phyloP scores from a whole-genome alignment of 129 eudicot genomes.

The Escallonia herrerae region DNA sequence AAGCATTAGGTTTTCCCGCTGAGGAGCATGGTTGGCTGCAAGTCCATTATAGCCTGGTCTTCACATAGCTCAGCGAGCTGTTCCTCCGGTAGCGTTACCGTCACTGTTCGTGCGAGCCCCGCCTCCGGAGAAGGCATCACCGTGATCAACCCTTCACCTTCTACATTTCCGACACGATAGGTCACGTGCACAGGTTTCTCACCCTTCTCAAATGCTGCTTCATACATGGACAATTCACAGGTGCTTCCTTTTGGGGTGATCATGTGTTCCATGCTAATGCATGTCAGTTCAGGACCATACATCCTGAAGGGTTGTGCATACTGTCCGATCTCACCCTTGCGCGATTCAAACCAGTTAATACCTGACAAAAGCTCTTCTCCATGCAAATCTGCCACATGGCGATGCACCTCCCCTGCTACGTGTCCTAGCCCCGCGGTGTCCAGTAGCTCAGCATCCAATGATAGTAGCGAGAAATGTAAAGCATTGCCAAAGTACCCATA shows the following conservation, averaged over 20 bases:
- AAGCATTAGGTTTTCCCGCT: slow-evolving; percentile 34
- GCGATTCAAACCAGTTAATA: slow-evolving; percentile 31
- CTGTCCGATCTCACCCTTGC: slow-evolving; percentile 17
- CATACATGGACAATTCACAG: slow-evolving; percentile 28
- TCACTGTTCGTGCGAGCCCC: slow-evolving; percentile 41
- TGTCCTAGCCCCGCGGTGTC: slow-evolving; percentile 15
- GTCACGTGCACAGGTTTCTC: slow-evolving; percentile 59
- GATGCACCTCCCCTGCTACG: slow-evolving; percentile 25
- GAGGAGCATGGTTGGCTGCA: slow-evolving; percentile 40
- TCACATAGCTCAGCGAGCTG: slow-evolving; percentile 30
- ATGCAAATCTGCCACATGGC: slow-evolving; percentile 23
- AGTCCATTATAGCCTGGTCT: slow-evolving; percentile 36
- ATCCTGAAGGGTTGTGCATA: slow-evolving; percentile 25
- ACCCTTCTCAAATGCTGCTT: slow-evolving; percentile 36
- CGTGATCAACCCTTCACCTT: slow-evolving; percentile 51
- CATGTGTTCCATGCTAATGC: slow-evolving; percentile 40
- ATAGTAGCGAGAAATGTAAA: slow-evolving; percentile 27
- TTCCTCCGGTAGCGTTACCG: slow-evolving; percentile 43
- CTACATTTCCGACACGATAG: slow-evolving; percentile 38
- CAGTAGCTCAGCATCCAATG: slow-evolving; percentile 10
- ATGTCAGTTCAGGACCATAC: no score
- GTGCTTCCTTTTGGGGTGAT: no score
- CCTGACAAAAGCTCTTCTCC: slow-evolving; percentile 40
- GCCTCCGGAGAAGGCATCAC: slow-evolving; percentile 56
- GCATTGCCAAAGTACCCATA: slow-evolving; percentile 56